These are phyloP conservation scores for Arabidopsis arenosa DNA, from an alignment of 345 rosid genomes.

Conservation along the genomic window DNA sequence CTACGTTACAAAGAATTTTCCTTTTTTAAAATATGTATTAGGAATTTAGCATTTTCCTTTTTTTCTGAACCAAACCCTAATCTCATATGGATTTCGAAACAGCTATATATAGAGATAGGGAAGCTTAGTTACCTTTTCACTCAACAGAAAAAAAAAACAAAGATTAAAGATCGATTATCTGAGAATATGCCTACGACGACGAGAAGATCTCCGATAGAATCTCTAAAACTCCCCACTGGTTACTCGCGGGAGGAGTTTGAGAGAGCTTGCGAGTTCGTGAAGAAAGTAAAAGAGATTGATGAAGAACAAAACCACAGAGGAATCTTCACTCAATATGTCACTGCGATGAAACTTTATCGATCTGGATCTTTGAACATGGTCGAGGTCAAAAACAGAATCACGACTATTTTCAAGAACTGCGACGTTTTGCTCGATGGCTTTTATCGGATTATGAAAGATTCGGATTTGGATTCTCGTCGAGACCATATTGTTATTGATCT, in stretches of 20 bases:
- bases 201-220: background rate
- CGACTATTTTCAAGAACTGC: background rate
- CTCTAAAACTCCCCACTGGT: background rate
- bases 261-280: background rate
- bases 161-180: no score
- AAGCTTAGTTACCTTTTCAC: no score
- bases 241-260: background rate
- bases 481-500: background rate
- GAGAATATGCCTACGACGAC: no score
- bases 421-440: background rate
- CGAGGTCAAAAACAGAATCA: background rate
- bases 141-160: no score
- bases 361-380: background rate
- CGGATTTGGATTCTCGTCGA: background rate
- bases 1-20: no score
- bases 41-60: no score
- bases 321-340: background rate
- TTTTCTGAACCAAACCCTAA: no score
- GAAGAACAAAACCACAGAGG: background rate
- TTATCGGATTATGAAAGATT: background rate
- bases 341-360: background rate
- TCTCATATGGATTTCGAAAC: no score
- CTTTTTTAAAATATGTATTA: no score
- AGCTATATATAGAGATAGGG: no score
- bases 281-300: slow-evolving; percentile 5